Evolutionary conservation across 345 rosid genomes (phyloP), one percentile per base, ranked within the genome.

Genomic region (Heritiera littoralis): DNA sequence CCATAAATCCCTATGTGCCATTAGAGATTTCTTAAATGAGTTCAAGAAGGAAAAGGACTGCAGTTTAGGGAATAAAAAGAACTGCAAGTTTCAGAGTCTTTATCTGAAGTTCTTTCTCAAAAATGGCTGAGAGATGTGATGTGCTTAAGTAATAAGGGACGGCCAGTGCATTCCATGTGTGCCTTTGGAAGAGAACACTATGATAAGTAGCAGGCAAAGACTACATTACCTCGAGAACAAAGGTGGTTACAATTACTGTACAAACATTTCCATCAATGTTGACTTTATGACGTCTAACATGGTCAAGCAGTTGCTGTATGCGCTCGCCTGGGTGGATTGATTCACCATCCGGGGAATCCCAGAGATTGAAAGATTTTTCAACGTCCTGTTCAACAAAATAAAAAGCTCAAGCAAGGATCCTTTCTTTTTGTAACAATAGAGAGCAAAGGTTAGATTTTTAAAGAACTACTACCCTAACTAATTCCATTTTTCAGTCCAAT

Each of bases 221-320:
- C 41, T 30, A 78, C 32, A 85, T 85, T 90, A 97, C 99, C 99
- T 97, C 99, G 10, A 97, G 99, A 81, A 97, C 98, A 86, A 97
- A 86, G 65, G 97, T 97, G 70, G 99, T 97, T 41, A 97, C 98
- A 91, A 97, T 89, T 82, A 97, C 99, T 10, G 99, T 94, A 86
- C 97, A 92, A 20, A 93, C 98, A 81, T 93, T 97, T 68, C 98
- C 98, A 66, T 97, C 99, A 66, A 97, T 67, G 74, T 94, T 97
- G 63, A 97, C 99, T 84, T 83, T 89, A 78, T 97, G 98, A 28
- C 89, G 95, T 76, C 98, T 87, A 82, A 93, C 98, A 86, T 94
- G 91, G 88, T 94, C 98, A 61, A 97, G 98, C 77, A 97, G 83
- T 76, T 97, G 92, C 72, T 94, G 93, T 92, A 97, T 94, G 87